Evolutionary conservation across 306 rosid genomes (phyloP), one percentile per base, ranked within the genome.

Genomic region (Castanea sativa): DNA sequence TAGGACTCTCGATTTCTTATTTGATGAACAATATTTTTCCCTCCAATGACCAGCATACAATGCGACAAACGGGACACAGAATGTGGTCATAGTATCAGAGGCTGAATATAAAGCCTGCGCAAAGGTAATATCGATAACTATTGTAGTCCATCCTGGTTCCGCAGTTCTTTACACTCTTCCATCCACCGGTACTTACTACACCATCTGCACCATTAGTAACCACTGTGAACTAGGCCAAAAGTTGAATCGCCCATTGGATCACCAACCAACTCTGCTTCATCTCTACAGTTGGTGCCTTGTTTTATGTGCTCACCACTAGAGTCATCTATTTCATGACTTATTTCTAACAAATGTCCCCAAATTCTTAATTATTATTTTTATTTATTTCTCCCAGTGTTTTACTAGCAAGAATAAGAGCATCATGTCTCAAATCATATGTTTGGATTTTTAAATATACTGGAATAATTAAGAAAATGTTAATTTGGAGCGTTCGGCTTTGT

Each of bases 1-100:
- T 32, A 32, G 0, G 33, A 32, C 33, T 32, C 45, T 41, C 8
- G 1, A 41, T 41, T 41, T 41, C 10, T 41, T 7, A 11, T 25
- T 25, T 65, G 51, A 59, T 29, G 69, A n/a, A 2, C 19, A 14
- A 15, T 64, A 7, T 53, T 63, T 27, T 72, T 16, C 12, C 2
- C 16, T 72, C n/a, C 14, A 73, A 55, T 49, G 18, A 76, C 35
- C 80, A 86, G 91, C 25, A 51, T 88, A 84, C 85, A 86, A n/a
- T 4, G 74, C 77, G 85, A 76, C 64, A 0, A 9, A 9, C 10
- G 76, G 60, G 11, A 29, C 74, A n/a, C 82, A 76, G 14, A 59
- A 8, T 11, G 68, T 56, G 30, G 81, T 23, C 0, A 29, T 6
- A 5, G 68, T 23, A 29, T 18, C 86, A 14, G 38, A 69, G 78